A percentile compares a stretch with the other conserved stretches of the same genome.
Evolutionary conservation across 148 eudicot species (phyloP).

Genomic region (Chenopodium suecicum): DNA sequence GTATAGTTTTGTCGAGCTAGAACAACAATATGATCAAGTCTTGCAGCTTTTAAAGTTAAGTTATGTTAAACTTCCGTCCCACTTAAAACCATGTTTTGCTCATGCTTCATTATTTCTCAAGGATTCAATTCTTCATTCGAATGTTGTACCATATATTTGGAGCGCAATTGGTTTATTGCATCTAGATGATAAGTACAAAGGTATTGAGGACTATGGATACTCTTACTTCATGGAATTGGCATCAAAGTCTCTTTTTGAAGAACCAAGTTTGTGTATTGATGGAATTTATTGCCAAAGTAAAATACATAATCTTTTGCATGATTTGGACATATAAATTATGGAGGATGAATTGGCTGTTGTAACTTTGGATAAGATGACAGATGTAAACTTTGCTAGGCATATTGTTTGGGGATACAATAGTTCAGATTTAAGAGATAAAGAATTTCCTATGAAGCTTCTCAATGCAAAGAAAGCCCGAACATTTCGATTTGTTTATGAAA

Average conservation of each 20-base stretch:
- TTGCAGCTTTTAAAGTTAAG: slow-evolving; percentile 19
- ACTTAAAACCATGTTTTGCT: slow-evolving; percentile 26
- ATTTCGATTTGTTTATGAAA: slow-evolving; percentile 8
- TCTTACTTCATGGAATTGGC: slow-evolving; percentile 14
- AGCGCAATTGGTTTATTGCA: slow-evolving; percentile 26
- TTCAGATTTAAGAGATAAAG: neutral
- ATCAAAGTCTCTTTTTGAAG: slow-evolving; percentile 32
- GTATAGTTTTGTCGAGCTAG: too few relatives aligned
- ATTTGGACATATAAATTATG: slow-evolving; percentile 36
- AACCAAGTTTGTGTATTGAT: too few relatives aligned
- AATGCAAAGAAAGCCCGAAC: slow-evolving; percentile 23
- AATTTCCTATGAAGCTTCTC: slow-evolving; percentile 13
- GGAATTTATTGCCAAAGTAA: neutral
- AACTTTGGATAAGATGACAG: slow-evolving; percentile 4
- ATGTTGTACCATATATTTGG: neutral
- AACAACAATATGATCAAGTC: neutral
- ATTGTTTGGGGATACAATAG: slow-evolving; percentile 21
- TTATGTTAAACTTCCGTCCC: slow-evolving; percentile 21
- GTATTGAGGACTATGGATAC: neutral
- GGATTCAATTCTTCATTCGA: neutral
- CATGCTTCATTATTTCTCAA: slow-evolving; percentile 4
- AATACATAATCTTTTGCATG: slow-evolving; percentile 48
- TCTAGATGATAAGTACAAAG: neutral
- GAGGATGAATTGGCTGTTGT: slow-evolving; percentile 33
- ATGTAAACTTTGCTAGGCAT: slow-evolving; percentile 29